Conservation (phyloP, 345 rosid genomes). For the Eucalyptus marginata region DNA sequence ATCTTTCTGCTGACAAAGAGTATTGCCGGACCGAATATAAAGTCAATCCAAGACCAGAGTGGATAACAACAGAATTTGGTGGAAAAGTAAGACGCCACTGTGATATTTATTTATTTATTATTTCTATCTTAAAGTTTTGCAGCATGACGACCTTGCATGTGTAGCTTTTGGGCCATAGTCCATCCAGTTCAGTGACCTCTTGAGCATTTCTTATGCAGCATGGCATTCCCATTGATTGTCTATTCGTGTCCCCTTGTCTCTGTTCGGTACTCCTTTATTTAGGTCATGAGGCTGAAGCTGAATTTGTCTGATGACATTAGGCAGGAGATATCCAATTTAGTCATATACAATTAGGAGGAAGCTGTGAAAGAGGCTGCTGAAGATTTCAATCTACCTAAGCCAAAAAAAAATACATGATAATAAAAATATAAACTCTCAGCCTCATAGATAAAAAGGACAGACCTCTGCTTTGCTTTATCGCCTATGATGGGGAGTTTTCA, state of each 20-base stretch:
- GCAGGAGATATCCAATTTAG: not conserved
- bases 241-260: not conserved
- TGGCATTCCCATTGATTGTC: not conserved
- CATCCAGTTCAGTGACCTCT: not conserved
- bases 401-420: not conserved
- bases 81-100: conserved; percentile 51
- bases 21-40: conserved; percentile 48
- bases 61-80: conserved; percentile 84
- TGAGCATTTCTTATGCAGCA: not conserved
- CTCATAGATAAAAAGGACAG: not conserved
- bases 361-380: not conserved
- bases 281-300: not conserved
- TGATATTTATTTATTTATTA: not conserved
- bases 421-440: not conserved
- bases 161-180: not conserved
- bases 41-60: conserved; percentile 65
- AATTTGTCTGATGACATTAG: not conserved
- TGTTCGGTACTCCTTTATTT: not conserved
- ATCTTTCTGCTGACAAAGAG: conserved; percentile 52
- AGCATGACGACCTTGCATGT: not conserved
- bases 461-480: not conserved
- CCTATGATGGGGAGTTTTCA: not conserved
- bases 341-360: not conserved
- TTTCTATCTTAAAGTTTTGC: not conserved
- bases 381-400: not conserved